Base-by-base conservation (phyloP, 1,284 basidiomycete species). In the Irpex sp. region DNA sequence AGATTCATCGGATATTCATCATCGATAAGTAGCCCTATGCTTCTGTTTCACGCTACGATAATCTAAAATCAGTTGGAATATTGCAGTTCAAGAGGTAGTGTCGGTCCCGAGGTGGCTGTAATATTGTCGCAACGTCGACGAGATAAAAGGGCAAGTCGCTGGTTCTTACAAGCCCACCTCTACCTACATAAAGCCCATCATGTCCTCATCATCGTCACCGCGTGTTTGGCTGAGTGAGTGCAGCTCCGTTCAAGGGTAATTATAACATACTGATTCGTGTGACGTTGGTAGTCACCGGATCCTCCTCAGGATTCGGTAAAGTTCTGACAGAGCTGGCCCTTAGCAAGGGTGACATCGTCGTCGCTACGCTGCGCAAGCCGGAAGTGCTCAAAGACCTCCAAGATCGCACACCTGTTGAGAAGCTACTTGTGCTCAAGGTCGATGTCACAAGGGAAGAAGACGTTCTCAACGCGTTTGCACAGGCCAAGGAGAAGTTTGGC, bases 391-490 rank as follows among this genome's bases (percentile, higher is more conserved):
- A 68, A 13, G 72, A 74, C 22, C 80, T 82, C 54, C 49, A 65
- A 24, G 58, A 70, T 3, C 66, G 73, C 45, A 75, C 77, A 63
- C 18, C 74, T 9, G 13, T 66, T 1, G 65, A 71, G 38, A 71
- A 76, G 24, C 80, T 88, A 4, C 78, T 86, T 22, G 76, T 83
- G 15, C 69, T 84, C 66, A 76, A 80, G 65, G 70, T 86, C 24
- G 86, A 88, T 73, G 84, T 87, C 66, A 83, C 78, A 43, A 72
- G 79, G 3, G 70, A 60, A 54, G 75, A 69, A 15, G 78, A 83
- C 20, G 78, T 83, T 24, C 64, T 60, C 2, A 74, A 62, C 1
- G 85, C 83, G 1, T 86, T 87, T 62, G 74, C 76, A 4, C 73
- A 74, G 15, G 80, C 82, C 4, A 77, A 79, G 65, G 71, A 72